phyloP scores from a whole-genome alignment of 1,284 basidiomycete genomes.

The Leccinum solheimii region DNA sequence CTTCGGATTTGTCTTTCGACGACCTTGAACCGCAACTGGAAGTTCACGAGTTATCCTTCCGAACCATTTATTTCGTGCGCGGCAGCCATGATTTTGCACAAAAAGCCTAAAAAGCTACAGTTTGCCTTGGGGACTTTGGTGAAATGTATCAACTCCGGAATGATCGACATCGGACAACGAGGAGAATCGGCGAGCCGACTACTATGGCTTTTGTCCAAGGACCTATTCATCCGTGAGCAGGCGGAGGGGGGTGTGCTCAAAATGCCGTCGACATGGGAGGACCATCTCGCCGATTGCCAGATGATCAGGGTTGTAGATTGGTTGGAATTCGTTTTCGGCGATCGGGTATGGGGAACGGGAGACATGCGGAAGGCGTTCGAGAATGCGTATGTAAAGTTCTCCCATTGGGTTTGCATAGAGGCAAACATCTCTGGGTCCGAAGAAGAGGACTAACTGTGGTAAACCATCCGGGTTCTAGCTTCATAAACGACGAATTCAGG shows the following conservation, averaged over 20 bases:
- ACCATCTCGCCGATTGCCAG: background rate
- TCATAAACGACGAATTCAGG: background rate
- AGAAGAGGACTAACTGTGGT: background rate
- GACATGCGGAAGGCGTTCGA: background rate
- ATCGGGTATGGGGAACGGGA: background rate
- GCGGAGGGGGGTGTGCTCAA: too few relatives aligned
- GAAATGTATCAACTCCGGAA: background rate
- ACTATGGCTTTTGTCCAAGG: background rate
- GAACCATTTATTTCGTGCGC: background rate
- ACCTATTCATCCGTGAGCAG: background rate
- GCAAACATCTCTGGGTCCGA: background rate
- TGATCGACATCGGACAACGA: background rate
- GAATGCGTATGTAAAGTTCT: background rate
- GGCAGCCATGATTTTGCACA: background rate
- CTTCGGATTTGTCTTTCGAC: background rate
- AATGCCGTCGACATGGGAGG: background rate
- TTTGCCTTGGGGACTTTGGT: background rate
- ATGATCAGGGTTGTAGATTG: background rate
- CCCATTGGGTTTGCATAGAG: background rate
- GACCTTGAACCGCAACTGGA: background rate
- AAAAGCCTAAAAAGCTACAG: background rate
- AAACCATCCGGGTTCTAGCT: background rate
- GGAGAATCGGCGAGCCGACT: background rate
- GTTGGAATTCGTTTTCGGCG: background rate
- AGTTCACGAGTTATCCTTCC: background rate